A percentile compares a stretch with the other conserved stretches of the same genome.
Evolutionary conservation across 441 rosid genomes (phyloP).

Genomic region (Jatropha podagrica): DNA sequence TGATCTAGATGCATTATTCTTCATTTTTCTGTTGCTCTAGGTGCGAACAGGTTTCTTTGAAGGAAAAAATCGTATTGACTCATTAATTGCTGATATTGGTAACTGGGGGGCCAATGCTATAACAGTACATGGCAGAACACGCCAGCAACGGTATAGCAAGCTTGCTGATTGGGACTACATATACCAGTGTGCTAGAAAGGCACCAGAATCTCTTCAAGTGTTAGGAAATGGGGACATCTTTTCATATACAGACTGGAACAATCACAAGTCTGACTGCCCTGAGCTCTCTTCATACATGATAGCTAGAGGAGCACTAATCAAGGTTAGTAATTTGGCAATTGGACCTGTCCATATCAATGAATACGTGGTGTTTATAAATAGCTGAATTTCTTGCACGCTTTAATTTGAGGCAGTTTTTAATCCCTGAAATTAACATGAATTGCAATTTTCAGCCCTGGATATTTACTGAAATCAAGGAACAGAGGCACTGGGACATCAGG

Average conservation of each 20-base stretch:
- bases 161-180: slow-evolving; percentile 93
- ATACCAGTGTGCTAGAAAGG: slow-evolving; percentile 62
- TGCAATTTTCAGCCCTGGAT: slow-evolving; percentile 80
- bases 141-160: slow-evolving; percentile 92
- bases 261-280: slow-evolving; percentile 68
- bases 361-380: not conserved
- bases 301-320: slow-evolving; percentile 89
- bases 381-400: not conserved
- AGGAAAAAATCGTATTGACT: slow-evolving; percentile 79
- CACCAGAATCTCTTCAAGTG: slow-evolving; percentile 65
- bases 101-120: slow-evolving; percentile 86
- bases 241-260: slow-evolving; percentile 83
- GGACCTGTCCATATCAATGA: not conserved
- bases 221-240: slow-evolving; percentile 88
- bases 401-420: not conserved
- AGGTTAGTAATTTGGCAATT: slow-evolving; percentile 42
- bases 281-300: slow-evolving; percentile 84
- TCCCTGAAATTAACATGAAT: slow-evolving; percentile 11
- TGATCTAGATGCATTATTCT: slow-evolving; percentile 13
- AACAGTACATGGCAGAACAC: slow-evolving; percentile 87
- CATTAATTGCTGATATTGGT: slow-evolving; percentile 67
- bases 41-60: slow-evolving; percentile 80
- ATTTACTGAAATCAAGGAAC: slow-evolving; percentile 95
- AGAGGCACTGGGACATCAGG: slow-evolving; percentile 92
- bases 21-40: slow-evolving; percentile 37